Percentiles rank a stretch among this genome's conserved stretches.
phyloP scores from a whole-genome alignment of 495 filamentous ascomycete genomes.

The Annulohypoxylon stygium region DNA sequence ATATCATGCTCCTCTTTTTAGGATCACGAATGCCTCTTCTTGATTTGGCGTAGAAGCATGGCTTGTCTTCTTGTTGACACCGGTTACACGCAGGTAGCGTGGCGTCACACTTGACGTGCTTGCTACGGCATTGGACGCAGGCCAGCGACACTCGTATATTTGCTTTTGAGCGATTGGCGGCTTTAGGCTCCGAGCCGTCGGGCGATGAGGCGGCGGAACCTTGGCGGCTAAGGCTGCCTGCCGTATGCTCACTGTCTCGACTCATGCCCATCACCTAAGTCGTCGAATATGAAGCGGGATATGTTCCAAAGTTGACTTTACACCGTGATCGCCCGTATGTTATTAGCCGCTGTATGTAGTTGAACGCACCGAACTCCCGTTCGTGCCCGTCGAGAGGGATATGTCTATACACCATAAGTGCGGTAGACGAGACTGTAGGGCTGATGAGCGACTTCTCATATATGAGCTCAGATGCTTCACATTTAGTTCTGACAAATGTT shows the following conservation, averaged over 20 bases:
- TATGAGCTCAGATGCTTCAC: constrained; percentile 40
- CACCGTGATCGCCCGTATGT: constrained; percentile 1
- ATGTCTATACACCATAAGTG: constrained; percentile 35
- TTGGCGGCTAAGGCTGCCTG: constrained; percentile 38
- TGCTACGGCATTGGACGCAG: constrained; percentile 69
- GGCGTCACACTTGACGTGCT: constrained; percentile 73
- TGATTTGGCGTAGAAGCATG: constrained; percentile 66
- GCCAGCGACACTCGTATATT: constrained; percentile 62
- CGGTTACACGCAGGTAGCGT: constrained; percentile 61
- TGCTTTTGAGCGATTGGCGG: constrained; percentile 48
- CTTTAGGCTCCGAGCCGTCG: constrained; percentile 43
- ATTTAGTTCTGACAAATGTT: constrained; percentile 48
- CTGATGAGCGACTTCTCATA: constrained; percentile 42
- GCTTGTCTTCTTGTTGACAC: constrained; percentile 59
- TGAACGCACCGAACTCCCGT: constrained; percentile 29
- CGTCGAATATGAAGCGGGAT: constrained; percentile 20
- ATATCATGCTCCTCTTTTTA: constrained; percentile 55
- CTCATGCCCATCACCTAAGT: constrained; percentile 41
- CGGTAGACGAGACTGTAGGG: constrained; percentile 31
- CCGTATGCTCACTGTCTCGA: constrained; percentile 42
- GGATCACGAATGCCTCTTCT: constrained; percentile 65
- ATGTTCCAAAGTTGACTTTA: constrained; percentile 1
- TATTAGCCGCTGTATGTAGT: constrained; percentile 14
- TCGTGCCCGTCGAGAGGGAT: constrained; percentile 30
- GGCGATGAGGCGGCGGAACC: constrained; percentile 44